phyloP scores from a whole-genome alignment of 768 basidiomycete species.

The Hygrophoropsis aurantiaca region DNA sequence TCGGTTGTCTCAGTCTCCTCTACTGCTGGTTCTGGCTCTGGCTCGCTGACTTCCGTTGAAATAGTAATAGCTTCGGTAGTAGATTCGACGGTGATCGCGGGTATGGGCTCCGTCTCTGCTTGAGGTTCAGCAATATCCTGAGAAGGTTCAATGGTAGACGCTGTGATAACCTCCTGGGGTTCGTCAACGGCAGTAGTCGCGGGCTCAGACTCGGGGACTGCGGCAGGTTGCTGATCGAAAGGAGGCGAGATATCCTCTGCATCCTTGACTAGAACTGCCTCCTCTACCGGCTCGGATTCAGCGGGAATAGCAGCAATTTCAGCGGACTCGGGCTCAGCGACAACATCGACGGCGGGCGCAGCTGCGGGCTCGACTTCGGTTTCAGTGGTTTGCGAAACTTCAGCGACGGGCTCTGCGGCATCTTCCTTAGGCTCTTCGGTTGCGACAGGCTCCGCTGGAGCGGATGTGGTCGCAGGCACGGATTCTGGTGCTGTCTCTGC shows the following conservation, averaged over 20 bases:
- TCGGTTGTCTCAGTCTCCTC: conserved; percentile 1
- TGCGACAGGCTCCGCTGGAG: background rate
- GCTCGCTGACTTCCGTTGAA: conserved; percentile 8
- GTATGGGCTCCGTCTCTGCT: background rate
- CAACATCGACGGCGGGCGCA: background rate
- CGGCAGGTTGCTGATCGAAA: no score
- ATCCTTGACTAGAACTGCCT: no score
- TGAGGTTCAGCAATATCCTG: background rate
- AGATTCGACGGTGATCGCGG: conserved; percentile 1
- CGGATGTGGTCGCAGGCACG: background rate
- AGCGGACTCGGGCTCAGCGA: background rate
- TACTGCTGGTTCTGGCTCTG: background rate
- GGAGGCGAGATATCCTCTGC: no score
- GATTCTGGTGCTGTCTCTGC: background rate
- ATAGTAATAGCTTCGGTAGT: conserved; percentile 8
- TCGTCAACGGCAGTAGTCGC: conserved; percentile 3
- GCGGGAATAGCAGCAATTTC: background rate
- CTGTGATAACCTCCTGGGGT: background rate
- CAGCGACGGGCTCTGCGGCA: conserved; percentile 2
- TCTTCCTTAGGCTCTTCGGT: conserved; percentile 3
- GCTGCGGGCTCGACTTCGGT: conserved; percentile 1
- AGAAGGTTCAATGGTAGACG: background rate
- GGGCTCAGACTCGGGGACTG: background rate
- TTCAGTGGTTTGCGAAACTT: background rate
- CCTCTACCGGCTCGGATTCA: conserved; percentile 1